Evolutionary conservation across 495 filamentous ascomycete species (phyloP).

Genomic region (Podospora pseudoanserina): DNA sequence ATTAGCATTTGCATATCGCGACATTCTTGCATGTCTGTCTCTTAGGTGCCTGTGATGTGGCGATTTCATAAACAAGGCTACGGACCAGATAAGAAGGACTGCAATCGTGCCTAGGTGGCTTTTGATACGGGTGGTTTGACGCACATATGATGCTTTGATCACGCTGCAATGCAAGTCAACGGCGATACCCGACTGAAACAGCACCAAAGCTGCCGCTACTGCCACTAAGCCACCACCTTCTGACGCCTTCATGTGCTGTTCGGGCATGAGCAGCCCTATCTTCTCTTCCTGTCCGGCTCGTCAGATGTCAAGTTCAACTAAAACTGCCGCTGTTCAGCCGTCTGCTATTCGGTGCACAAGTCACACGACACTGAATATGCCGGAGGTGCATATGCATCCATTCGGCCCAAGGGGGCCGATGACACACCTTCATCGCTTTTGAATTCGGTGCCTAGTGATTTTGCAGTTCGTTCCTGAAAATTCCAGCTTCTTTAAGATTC

Average conservation of each 20-base stretch:
- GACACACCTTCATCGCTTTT: neutral
- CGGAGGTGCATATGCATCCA: neutral
- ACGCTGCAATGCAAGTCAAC: conserved; percentile 18
- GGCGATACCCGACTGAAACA: neutral
- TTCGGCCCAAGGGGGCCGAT: neutral
- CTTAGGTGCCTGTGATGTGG: neutral
- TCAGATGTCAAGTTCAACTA: neutral
- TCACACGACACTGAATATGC: neutral
- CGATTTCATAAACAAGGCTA: neutral
- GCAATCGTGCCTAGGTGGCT: neutral
- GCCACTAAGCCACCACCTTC: neutral
- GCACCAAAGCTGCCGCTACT: neutral
- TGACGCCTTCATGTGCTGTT: neutral
- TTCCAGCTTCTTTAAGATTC: neutral
- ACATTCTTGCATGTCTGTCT: neutral
- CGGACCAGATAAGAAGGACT: neutral
- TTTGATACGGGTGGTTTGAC: neutral
- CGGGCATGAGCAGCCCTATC: neutral
- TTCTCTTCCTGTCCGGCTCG: neutral
- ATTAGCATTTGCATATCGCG: neutral
- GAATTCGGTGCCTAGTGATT: neutral
- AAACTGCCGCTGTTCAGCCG: neutral
- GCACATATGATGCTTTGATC: neutral
- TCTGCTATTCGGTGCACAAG: neutral
- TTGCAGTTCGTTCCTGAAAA: neutral